These are phyloP conservation scores for Quercus gilva DNA, from an alignment of 306 rosid genomes.

Conservation along the genomic window DNA sequence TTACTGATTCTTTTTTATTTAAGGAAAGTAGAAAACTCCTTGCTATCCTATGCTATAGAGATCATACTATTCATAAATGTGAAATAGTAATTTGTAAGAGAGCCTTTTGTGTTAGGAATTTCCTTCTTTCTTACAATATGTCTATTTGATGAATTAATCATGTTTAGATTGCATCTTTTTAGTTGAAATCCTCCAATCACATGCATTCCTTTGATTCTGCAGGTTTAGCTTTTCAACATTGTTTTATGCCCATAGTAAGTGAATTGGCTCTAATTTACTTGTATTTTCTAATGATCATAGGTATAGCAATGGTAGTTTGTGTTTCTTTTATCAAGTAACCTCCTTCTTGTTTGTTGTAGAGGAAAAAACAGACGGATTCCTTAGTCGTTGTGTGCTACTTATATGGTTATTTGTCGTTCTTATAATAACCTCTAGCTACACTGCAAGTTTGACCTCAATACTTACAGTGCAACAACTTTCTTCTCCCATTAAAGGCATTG, in stretches of 20 bases:
- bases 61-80: too few species aligned
- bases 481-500: constrained; percentile 78
- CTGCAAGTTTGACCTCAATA: constrained; percentile 91
- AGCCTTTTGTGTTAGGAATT: not conserved
- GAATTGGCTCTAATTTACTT: not conserved
- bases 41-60: too few species aligned
- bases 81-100: too few species aligned
- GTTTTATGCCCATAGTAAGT: constrained; percentile 87
- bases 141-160: not conserved
- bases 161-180: not conserved
- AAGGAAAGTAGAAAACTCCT: too few species aligned
- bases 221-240: too few species aligned
- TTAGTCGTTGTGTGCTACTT: constrained; percentile 67
- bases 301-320: constrained; percentile 5
- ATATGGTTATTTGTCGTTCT: constrained; percentile 92
- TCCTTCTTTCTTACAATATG: too few species aligned
- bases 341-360: constrained; percentile 36
- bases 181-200: not conserved
- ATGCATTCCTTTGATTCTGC: constrained; percentile 1
- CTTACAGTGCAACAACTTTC: constrained; percentile 84
- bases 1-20: too few species aligned
- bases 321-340: constrained; percentile 6
- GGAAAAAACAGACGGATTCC: constrained; percentile 72
- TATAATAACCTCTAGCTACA: constrained; percentile 88
- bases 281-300: constrained; percentile 1